Conservation (phyloP, 257 asterid species). For the Ilex asprella region DNA sequence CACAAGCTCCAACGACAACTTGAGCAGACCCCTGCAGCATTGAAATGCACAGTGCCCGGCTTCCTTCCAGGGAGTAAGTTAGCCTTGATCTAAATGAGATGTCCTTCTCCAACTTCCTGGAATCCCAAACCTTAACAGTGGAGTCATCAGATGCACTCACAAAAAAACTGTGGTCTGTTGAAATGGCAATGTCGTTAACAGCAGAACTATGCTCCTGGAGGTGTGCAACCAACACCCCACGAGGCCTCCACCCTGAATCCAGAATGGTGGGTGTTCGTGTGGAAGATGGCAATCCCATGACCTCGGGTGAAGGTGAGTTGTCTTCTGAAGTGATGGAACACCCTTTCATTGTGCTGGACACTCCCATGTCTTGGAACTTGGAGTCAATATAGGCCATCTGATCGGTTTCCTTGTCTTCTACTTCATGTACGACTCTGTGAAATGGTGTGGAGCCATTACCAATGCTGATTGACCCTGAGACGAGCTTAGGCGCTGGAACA, state of each 20-base stretch:
- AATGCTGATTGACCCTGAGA: conserved; percentile 70
- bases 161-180: conserved; percentile 87
- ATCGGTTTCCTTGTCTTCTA: conserved; percentile 77
- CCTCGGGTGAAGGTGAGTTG: conserved; percentile 45
- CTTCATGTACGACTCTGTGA: conserved; percentile 98
- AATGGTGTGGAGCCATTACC: conserved; percentile 65
- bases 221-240: conserved; percentile 98
- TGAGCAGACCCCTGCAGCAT: conserved; percentile 84
- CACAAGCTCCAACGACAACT: conserved; percentile 89
- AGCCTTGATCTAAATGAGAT: conserved; percentile 92
- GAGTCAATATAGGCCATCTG: conserved; percentile 46
- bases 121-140: conserved; percentile 97
- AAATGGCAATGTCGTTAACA: conserved; percentile 85
- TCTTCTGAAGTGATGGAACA: conserved; percentile 48
- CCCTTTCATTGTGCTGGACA: conserved; percentile 47
- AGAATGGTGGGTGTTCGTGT: conserved; percentile 74
- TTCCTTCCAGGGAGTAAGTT: conserved; percentile 83
- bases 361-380: conserved; percentile 64
- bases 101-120: conserved; percentile 96
- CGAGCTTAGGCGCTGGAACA: conserved; percentile 71
- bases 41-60: conserved; percentile 77
- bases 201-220: conserved; percentile 94
- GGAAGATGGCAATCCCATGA: conserved; percentile 51
- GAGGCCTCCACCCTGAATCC: conserved; percentile 99
- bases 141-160: conserved; percentile 99